Base-by-base conservation (phyloP, 148 eudicot species). In the Persicaria maculosa region DNA sequence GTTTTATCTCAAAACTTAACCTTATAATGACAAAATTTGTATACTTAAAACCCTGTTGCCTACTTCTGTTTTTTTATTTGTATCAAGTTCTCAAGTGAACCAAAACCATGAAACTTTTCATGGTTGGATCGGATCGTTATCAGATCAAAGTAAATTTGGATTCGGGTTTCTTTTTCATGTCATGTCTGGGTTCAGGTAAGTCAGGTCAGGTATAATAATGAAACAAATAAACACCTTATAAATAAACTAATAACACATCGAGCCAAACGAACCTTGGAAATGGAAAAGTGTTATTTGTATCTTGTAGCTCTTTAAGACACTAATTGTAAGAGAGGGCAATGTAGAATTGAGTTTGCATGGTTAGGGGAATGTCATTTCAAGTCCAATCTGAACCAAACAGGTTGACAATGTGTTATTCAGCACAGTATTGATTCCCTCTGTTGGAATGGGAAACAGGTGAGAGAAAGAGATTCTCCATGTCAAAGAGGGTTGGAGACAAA, bases 1-100 rank as follows among this genome's bases (percentile, higher is more conserved):
- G 69, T 64, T 64, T 64, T 5, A 31, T 64, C 45, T 36, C 69
- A 3, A 10, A 64, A 31, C 44, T 40, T 40, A 2, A 6, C 70
- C 70, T 46, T 65, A 40, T 65, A 65, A 36, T 65, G 45, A 43
- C 6, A 59, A 25, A 65, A 14, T 6, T 9, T 40, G 70, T 65
- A 65, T 65, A 65, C 70, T 65, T 65, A 65, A 65, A 64, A 40
- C 70, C 17, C 40, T 65, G 16, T 65, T 40, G 47, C 70, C 40
- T 31, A 31, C 40, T 31, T 65, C 46, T 31, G 40, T 6, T 9
- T 53, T 53, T 62, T 25, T 31, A 45, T 36, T 64, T 31, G 43
- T 58, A 10, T 19, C 64, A 19, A 22, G 11, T 19, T 7, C 20
- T 3, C 4, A 59, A 8, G 14, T 59, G 67, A 25, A 25, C 6